Base-by-base conservation (phyloP, 2,329 filamentous ascomycete species). In the Colletotrichum cereale region DNA sequence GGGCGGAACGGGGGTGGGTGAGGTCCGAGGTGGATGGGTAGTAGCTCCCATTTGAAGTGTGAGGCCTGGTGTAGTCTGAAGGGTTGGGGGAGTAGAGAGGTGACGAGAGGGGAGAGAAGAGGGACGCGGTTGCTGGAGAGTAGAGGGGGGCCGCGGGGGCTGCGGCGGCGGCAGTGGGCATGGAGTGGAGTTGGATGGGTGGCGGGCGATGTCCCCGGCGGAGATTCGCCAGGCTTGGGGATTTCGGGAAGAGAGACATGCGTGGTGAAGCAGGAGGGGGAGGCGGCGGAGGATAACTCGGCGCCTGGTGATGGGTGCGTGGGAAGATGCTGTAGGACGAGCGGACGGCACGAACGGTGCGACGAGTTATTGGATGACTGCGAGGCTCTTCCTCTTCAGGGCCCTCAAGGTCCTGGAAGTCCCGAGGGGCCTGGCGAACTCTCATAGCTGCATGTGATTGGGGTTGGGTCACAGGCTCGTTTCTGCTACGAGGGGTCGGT, bases 271-370 rank as follows among this genome's bases (percentile, higher is more conserved):
- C 21, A 6, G 24, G 18, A 26, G 61, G 66, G 6, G 66, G 71
- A 16, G 67, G 67, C 6, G 67, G 67, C n/a, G 71, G 63, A 8
- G 56, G 50, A 26, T 70, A 53, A 53, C 26, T 66, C 10, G 58
- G 66, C 34, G 40, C 47, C 36, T 47, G 60, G 40, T 57, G 40
- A 48, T 66, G 70, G 24, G 57, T 71, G 34, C 63, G 64, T 57
- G 70, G 73, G 60, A 74, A 74, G 48, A 74, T 71, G 44, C 73
- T 73, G 63, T 74, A 74, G 5, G 73, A 74, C 1, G 73, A 74
- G 31, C 71, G 67, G 42, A 74, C 73, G 42, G 73, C 66, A 4
- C 73, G 66, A 53, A 74, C 70, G 26, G 73, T 74, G 24, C 16
- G 77, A 66, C 14, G 78, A 73, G 31, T 73, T 74, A 26, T 74